These are phyloP conservation scores for Trichophyton equinum DNA, from an alignment of 2,329 filamentous ascomycete genomes.

Conservation along the genomic window DNA sequence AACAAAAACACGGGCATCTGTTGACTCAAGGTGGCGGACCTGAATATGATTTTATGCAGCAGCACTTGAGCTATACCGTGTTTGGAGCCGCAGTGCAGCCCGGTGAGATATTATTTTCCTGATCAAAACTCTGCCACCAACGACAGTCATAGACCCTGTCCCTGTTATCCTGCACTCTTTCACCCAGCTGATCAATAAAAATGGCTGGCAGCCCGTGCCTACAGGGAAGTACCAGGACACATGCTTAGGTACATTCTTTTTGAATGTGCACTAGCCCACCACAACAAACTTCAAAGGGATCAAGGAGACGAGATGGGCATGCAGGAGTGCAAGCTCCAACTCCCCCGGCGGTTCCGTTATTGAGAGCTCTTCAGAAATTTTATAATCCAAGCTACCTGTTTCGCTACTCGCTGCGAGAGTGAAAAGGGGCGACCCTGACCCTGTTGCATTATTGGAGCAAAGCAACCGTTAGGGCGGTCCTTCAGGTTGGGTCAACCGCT, in stretches of 20 bases:
- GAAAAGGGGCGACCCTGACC: not conserved
- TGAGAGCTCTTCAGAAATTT: not conserved
- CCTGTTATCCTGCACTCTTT: not conserved
- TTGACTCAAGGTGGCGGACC: not conserved
- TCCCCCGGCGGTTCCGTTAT: not conserved
- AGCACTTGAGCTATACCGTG: not conserved
- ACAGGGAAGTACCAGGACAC: not conserved
- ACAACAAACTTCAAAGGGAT: not conserved
- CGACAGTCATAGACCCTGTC: not conserved
- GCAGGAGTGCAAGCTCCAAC: not conserved
- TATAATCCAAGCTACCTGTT: not conserved
- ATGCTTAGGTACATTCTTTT: not conserved
- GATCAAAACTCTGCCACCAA: not conserved
- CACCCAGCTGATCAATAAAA: not conserved
- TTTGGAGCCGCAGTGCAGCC: slow-evolving; percentile 1
- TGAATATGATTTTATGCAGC: not conserved
- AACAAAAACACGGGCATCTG: not conserved
- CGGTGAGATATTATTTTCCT: not conserved
- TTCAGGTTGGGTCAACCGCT: not conserved
- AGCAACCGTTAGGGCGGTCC: not conserved
- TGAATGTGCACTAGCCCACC: not conserved
- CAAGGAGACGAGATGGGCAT: not conserved
- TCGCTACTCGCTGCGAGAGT: not conserved
- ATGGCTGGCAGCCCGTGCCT: not conserved
- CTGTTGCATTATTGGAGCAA: not conserved